Percentiles rank a stretch among this genome's conserved stretches.
These are phyloP conservation scores for Populus davidiana DNA, from an alignment of 345 rosid genomes.

Conservation along the genomic window DNA sequence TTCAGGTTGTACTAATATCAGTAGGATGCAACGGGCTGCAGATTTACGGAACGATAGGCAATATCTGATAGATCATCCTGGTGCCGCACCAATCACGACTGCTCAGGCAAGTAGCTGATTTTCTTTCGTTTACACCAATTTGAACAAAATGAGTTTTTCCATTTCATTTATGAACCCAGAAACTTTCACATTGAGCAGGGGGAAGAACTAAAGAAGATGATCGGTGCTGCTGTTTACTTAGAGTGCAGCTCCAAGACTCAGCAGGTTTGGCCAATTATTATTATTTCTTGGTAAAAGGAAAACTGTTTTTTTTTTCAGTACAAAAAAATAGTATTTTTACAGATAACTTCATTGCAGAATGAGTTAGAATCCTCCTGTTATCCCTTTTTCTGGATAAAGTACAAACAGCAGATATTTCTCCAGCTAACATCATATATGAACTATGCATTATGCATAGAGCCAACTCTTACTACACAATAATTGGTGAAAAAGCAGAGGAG, in stretches of 20 bases:
- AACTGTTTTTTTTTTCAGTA: too few species aligned
- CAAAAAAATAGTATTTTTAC: too few species aligned
- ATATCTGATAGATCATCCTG: slow-evolving; percentile 46
- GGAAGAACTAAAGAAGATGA: slow-evolving; percentile 51
- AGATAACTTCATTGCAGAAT: neutral
- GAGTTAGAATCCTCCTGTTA: neutral
- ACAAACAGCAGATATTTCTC: neutral
- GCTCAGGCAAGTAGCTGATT: slow-evolving; percentile 28
- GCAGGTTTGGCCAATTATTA: slow-evolving; percentile 23
- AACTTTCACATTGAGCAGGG: slow-evolving; percentile 29
- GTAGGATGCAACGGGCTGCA: slow-evolving; percentile 15
- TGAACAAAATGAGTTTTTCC: neutral
- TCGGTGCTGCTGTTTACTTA: slow-evolving; percentile 48
- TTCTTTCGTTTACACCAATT: neutral
- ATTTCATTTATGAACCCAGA: neutral
- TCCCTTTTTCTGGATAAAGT: neutral
- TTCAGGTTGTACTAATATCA: neutral
- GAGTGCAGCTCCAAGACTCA: slow-evolving; percentile 63
- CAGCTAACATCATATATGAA: neutral
- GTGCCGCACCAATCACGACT: slow-evolving; percentile 39
- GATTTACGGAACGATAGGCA: slow-evolving; percentile 52
- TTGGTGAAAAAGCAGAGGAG: neutral
- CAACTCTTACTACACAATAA: neutral
- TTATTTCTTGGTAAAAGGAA: neutral
- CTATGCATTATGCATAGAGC: neutral